Evolutionary conservation across 306 rosid genomes (phyloP).

Genomic region (Castanea sativa): DNA sequence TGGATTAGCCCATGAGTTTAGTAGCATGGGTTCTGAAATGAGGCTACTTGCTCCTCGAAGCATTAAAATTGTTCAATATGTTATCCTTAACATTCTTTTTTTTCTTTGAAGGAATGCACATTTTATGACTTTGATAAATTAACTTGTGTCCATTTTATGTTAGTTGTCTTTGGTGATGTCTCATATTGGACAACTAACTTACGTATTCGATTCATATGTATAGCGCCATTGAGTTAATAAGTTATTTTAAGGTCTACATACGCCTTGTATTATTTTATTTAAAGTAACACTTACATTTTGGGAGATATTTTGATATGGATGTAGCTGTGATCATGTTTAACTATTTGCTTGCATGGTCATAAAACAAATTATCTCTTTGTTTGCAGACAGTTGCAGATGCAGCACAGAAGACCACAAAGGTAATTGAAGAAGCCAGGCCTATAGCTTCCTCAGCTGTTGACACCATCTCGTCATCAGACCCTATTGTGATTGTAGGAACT

Average conservation of each 20-base stretch:
- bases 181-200: background rate
- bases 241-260: background rate
- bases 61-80: background rate
- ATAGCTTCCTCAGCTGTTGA: conserved; percentile 76
- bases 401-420: conserved; percentile 75
- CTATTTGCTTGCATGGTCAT: background rate
- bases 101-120: background rate
- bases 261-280: background rate
- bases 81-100: background rate
- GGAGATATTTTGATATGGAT: background rate
- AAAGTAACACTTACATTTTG: background rate
- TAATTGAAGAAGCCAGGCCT: conserved; percentile 82
- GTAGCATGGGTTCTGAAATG: background rate
- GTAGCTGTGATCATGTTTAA: background rate
- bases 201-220: background rate
- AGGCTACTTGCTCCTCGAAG: background rate
- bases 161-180: background rate
- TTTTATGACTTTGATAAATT: background rate
- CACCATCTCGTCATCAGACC: conserved; percentile 73
- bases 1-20: background rate
- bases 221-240: background rate
- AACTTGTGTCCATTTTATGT: background rate
- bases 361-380: conserved; percentile 22
- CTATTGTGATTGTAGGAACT: conserved; percentile 62
- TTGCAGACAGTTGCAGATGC: conserved; percentile 79